Base-by-base conservation (phyloP, 148 eudicot genomes). In the Tetragonia tetragonoides region DNA sequence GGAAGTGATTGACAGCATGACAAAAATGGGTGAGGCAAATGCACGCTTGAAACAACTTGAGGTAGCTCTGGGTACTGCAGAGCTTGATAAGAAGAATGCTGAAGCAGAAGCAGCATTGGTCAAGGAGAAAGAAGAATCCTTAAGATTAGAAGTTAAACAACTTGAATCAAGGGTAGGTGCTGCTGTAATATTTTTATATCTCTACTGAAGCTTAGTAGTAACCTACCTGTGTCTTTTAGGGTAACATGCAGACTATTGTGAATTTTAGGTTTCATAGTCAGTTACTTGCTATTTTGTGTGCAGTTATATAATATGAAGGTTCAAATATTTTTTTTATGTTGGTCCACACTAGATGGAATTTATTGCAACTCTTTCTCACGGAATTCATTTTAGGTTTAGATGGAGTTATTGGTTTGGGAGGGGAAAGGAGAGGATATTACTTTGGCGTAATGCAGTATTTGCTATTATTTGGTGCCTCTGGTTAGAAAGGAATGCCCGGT, bases 1-100 rank as follows among this genome's bases (percentile, higher is more conserved):
- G 80, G 95, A 96, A 85, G 91, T 93, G 79, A 76, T 93, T 78
- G 95, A 90, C 63, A 80, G 87, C 93, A 91, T 90, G 92, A 78
- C 81, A 85, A 93, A 84, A 80, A 81, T 88, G 54, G 90, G 98
- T 63, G 98, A 93, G 83, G 90, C 86, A 51, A 90, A 83, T 81
- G 83, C 91, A 66, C 84, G 77, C 70, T 51, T 88, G 81, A 93
- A 90, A 81, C 89, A 90, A 81, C 73, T 91, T 38, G 92, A 90
- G 84, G 80, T 91, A 46, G 91, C 91, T 81, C 82, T 90, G 72
- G 97, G 82, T 81, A 80, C 85, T 57, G 87, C 93, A 73, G 87
- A 89, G 77, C 90, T 87, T 79, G 87, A 75, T 68, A 93, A 92
- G 83, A 85, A 86, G 80, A 87, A 86, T 69, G 92, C 88, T 81